These are phyloP conservation scores for Plasmodium vinckei DNA, from an alignment of 169 alveolate genomes.

Conservation along the genomic window DNA sequence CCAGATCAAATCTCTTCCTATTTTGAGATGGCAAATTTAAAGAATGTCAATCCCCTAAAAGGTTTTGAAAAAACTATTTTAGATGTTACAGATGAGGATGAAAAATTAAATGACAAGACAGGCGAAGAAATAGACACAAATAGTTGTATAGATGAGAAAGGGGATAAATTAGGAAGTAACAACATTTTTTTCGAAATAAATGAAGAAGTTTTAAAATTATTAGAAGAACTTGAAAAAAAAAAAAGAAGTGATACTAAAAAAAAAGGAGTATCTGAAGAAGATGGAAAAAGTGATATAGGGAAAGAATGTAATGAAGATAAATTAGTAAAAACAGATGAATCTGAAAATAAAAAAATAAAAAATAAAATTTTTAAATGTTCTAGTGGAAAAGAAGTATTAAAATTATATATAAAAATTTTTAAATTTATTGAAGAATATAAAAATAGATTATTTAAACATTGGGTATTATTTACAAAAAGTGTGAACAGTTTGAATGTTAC, in stretches of 20 bases:
- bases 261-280: neutral
- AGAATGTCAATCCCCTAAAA: conserved; percentile 2
- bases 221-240: conserved; percentile 49
- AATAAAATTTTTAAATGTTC: conserved; percentile 36
- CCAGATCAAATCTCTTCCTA: conserved; percentile 18
- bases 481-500: conserved; percentile 73
- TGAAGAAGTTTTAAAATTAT: conserved; percentile 37
- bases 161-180: too few relatives aligned
- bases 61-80: neutral
- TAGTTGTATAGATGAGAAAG: too few relatives aligned
- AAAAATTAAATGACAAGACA: neutral
- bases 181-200: neutral
- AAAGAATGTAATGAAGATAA: neutral
- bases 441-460: conserved; percentile 65
- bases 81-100: neutral
- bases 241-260: neutral
- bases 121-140: too few relatives aligned
- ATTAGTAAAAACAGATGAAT: neutral
- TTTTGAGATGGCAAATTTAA: conserved; percentile 41
- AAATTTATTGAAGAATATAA: conserved; percentile 73
- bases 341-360: conserved; percentile 27
- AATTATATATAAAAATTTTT: conserved; percentile 60
- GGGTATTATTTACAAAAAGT: conserved; percentile 46
- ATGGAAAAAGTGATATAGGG: neutral
- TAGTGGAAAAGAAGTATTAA: conserved; percentile 70